phyloP scores from a whole-genome alignment of 2,329 filamentous ascomycete species.

The Chrysoporthe deuterocubensis region DNA sequence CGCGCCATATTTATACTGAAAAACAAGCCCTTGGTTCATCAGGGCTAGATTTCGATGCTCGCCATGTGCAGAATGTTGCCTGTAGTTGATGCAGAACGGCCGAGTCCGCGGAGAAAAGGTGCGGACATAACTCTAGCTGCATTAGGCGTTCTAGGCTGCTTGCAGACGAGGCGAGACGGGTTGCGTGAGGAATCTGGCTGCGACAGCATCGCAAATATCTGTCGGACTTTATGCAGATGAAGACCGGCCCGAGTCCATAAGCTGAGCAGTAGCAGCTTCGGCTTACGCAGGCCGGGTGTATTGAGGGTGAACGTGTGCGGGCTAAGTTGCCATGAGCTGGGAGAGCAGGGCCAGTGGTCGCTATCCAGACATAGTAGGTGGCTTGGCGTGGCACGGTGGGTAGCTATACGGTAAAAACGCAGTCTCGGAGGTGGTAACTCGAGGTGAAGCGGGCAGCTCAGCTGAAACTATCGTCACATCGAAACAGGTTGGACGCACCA shows the following conservation, averaged over 20 bases:
- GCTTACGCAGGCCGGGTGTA: neutral
- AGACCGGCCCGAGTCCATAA: neutral
- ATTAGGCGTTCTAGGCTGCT: neutral
- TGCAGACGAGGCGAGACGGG: neutral
- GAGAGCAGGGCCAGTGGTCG: neutral
- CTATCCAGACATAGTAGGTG: no score
- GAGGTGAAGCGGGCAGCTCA: no score
- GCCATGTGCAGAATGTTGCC: neutral
- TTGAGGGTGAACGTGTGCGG: neutral
- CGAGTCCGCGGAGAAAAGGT: neutral
- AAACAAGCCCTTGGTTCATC: neutral
- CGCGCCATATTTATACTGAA: neutral
- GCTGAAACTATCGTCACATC: no score
- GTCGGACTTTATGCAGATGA: constrained; percentile 1
- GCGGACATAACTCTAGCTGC: constrained; percentile 9
- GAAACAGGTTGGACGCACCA: no score
- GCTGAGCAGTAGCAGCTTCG: neutral
- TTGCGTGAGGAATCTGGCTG: neutral
- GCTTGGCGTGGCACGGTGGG: no score
- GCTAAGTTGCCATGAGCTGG: neutral
- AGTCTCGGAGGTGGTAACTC: no score
- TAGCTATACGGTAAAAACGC: no score
- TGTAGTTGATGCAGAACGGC: neutral
- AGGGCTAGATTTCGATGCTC: neutral
- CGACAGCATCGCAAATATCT: no score